These are phyloP conservation scores for Euphorbia celastroides DNA, from an alignment of 441 rosid genomes.

Conservation along the genomic window DNA sequence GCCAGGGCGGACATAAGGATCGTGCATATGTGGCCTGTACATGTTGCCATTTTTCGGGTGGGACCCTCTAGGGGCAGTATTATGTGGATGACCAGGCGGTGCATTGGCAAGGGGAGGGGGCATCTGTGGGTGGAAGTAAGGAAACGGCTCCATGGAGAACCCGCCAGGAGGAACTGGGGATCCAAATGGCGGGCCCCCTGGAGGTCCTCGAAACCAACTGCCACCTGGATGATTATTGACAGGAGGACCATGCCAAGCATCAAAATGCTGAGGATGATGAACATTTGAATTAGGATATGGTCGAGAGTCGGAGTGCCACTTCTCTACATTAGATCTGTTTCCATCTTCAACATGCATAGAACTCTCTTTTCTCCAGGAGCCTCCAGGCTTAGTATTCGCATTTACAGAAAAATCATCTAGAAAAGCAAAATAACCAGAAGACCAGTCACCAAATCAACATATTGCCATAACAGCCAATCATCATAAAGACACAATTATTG, in stretches of 20 bases:
- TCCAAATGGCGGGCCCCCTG: constrained; percentile 69
- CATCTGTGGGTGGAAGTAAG: constrained; percentile 71
- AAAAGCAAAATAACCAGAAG: constrained; percentile 9
- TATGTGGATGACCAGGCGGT: constrained; percentile 52
- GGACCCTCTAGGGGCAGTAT: constrained; percentile 72
- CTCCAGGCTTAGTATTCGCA: constrained; percentile 34
- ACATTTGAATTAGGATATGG: constrained; percentile 51
- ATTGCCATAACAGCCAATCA: background rate
- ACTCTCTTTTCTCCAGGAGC: constrained; percentile 69
- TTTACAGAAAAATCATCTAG: constrained; percentile 41
- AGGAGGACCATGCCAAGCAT: constrained; percentile 77
- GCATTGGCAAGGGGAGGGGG: constrained; percentile 50
- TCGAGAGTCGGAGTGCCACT: constrained; percentile 63
- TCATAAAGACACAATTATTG: background rate
- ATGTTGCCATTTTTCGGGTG: constrained; percentile 63
- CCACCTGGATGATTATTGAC: constrained; percentile 80
- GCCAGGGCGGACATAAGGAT: constrained; percentile 66
- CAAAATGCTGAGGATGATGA: constrained; percentile 60
- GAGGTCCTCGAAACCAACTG: constrained; percentile 88
- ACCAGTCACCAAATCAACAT: background rate
- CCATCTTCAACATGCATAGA: constrained; percentile 54
- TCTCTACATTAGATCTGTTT: constrained; percentile 44
- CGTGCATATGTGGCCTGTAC: constrained; percentile 79
- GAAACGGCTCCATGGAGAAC: constrained; percentile 83
- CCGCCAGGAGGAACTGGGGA: constrained; percentile 71